Evolutionary conservation across 2,329 filamentous ascomycete genomes (phyloP).

Genomic region (Aspergillus thermomutatus): DNA sequence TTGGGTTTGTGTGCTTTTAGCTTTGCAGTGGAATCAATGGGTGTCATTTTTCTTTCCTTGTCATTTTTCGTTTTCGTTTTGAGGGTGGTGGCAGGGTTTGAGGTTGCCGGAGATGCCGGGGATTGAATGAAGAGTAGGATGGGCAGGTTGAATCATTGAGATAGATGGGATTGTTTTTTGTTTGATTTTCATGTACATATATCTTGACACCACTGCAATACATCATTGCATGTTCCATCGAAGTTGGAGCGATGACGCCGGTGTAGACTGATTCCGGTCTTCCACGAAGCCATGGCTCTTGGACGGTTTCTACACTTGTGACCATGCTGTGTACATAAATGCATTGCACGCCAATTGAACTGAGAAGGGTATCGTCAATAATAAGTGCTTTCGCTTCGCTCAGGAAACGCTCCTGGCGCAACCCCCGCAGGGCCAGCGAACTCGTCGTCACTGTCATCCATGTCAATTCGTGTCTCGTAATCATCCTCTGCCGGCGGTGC

Average conservation of each 20-base stretch:
- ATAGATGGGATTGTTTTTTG: background rate
- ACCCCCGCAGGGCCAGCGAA: constrained; percentile 14
- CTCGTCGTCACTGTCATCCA: constrained; percentile 45
- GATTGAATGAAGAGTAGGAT: background rate
- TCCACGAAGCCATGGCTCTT: background rate
- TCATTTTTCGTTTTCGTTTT: background rate
- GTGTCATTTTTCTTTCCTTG: background rate
- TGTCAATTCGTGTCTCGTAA: constrained; percentile 34
- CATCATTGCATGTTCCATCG: background rate
- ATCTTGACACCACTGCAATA: background rate
- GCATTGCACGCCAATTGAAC: background rate
- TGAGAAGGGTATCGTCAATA: constrained; percentile 23
- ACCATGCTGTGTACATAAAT: background rate
- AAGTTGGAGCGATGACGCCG: background rate
- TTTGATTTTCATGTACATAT: constrained; percentile 1
- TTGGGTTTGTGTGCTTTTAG: background rate
- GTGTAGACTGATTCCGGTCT: too few species aligned
- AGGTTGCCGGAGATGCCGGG: too few species aligned
- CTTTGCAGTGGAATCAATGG: background rate
- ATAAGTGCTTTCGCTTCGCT: constrained; percentile 33
- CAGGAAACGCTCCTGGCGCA: constrained; percentile 35
- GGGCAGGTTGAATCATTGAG: background rate
- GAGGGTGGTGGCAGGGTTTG: background rate
- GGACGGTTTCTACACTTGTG: background rate
- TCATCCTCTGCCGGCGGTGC: constrained; percentile 53